Evolutionary conservation across 768 basidiomycete species (phyloP).

Genomic region (Phlegmacium glaucopus): DNA sequence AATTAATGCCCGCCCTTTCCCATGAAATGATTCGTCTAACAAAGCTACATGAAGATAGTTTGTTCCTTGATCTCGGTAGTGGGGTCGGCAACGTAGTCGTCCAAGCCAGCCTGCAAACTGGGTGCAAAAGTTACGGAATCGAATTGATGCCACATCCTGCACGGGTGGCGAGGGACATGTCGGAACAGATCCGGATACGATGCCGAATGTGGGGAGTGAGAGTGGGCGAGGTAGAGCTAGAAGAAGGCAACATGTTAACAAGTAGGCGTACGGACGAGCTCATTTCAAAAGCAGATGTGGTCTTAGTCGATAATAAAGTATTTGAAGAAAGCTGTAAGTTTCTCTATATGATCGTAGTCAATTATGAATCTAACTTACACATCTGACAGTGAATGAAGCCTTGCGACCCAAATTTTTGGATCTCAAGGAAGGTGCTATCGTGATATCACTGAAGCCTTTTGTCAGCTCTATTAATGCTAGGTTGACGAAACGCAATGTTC

Average conservation of each 20-base stretch:
- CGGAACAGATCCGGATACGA: constrained; percentile 68
- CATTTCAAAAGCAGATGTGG: constrained; percentile 81
- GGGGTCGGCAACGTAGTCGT: constrained; percentile 85
- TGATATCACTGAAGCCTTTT: constrained; percentile 87
- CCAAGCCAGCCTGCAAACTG: constrained; percentile 78
- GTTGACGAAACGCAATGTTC: constrained; percentile 80
- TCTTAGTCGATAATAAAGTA: constrained; percentile 87
- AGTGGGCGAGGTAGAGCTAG: constrained; percentile 71
- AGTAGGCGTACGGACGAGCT: constrained; percentile 64
- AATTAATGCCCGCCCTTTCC: constrained; percentile 80
- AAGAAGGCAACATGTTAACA: constrained; percentile 84
- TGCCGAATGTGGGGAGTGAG: constrained; percentile 90
- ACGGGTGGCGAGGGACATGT: constrained; percentile 72
- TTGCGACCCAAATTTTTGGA: constrained; percentile 90
- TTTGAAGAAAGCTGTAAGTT: constrained; percentile 70
- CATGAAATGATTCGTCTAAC: constrained; percentile 64
- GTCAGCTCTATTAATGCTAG: constrained; percentile 69
- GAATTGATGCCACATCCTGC: constrained; percentile 79
- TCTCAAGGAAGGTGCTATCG: constrained; percentile 87
- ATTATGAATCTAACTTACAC: not conserved
- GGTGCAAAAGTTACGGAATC: constrained; percentile 74
- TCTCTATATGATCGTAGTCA: not conserved
- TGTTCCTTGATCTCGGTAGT: constrained; percentile 82
- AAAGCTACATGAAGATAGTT: constrained; percentile 51
- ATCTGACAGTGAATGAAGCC: constrained; percentile 72